Conservation (phyloP, 2,329 filamentous ascomycete species). For the Claviceps sp. region DNA sequence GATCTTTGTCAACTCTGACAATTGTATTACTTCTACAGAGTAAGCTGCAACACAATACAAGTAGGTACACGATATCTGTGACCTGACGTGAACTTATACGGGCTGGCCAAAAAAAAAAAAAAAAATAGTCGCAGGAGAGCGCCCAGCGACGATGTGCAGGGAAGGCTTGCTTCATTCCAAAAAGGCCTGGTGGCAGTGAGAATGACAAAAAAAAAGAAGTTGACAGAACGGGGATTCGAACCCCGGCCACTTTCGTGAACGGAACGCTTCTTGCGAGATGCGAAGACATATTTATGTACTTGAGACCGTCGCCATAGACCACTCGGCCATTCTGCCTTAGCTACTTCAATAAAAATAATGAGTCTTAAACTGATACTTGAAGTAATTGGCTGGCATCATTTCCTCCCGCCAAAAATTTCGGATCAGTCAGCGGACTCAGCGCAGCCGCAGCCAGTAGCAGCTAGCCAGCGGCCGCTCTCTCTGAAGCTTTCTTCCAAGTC, state of each 20-base stretch:
- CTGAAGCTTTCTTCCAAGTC: neutral
- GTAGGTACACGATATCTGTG: too few relatives aligned
- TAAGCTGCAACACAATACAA: too few relatives aligned
- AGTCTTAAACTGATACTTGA: fast-evolving
- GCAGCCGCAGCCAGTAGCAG: neutral
- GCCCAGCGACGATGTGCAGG: too few relatives aligned
- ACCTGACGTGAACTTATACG: too few relatives aligned
- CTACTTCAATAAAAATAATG: neutral
- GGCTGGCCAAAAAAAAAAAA: too few relatives aligned
- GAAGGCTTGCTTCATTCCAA: neutral
- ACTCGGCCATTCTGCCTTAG: conserved; percentile 12
- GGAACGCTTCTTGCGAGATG: conserved; percentile 10
- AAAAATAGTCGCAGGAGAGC: too few relatives aligned
- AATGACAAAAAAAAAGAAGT: conserved; percentile 4
- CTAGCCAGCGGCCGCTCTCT: neutral
- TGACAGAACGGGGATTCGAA: conserved; percentile 15
- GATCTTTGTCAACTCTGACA: too few relatives aligned
- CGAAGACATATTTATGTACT: conserved; percentile 10
- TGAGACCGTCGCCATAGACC: conserved; percentile 13
- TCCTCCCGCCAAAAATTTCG: neutral
- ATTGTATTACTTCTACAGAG: too few relatives aligned
- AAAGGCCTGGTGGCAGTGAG: too few relatives aligned
- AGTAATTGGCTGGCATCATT: too few relatives aligned
- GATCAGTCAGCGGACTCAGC: conserved; percentile 4
- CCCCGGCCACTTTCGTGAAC: conserved; percentile 15